Evolutionary conservation across 1,284 basidiomycete species (phyloP), one percentile per base, ranked within the genome.

Genomic region (Ganoderma lingzhi): DNA sequence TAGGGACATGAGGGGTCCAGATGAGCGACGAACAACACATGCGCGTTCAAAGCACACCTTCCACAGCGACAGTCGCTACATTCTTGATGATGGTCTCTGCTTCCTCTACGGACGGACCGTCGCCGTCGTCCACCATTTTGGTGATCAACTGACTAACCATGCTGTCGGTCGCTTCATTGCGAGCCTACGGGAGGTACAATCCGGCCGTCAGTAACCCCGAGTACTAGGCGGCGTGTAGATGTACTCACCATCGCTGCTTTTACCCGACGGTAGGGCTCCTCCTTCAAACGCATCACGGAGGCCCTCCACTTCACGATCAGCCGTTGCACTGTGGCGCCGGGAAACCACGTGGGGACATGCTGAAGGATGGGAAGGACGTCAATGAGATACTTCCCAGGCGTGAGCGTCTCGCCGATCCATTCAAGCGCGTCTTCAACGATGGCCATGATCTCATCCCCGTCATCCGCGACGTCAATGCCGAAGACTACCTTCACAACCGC

Each of bases 291-390:
- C 8, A 9, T 3, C 6, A 37, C 37, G 2, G 58, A n/a, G 3
- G 58, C 15, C 39, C 32, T 19, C 48, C 66, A 71, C 2, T 41
- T 14, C 4, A 48, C 65, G 2, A 65, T 63, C 0, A 62, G 23
- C 14, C 30, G 37, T 9, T 35, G 68, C n/a, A 69, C 65, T 4
- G 60, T 62, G 0, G 70, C 68, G 4, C 66, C 67, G 1, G 73
- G 71, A 2, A 72, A 5, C 73, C 71, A 72, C 2, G 63, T 17
- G 0, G 77, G 78, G 5, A 79, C 62, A 58, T 76, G 44, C 44
- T 64, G 65, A 14, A 78, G 42, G 64, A 73, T 60, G 0, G 77
- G 76, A 6, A 78, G 35, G 28, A 62, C 44, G 6, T 75, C 74
- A 19, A 75, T 65, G 5, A 68, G 42, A 12, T 59, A 67, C 23